A percentile compares a stretch with the other conserved stretches of the same genome.
phyloP scores from a whole-genome alignment of 2,329 filamentous ascomycete genomes.

The Aspergillus oerlinghausenensis region DNA sequence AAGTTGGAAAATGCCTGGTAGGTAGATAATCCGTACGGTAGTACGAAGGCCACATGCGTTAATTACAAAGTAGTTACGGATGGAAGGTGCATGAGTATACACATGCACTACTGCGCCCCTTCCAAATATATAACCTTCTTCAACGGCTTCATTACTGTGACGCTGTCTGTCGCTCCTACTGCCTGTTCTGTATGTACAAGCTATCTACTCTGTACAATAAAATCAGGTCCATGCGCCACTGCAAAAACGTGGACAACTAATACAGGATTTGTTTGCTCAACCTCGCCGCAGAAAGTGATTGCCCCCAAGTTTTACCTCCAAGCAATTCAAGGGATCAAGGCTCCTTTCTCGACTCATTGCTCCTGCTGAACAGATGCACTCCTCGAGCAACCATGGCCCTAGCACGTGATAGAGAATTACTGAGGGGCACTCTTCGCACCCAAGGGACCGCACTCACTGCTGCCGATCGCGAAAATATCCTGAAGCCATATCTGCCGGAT shows the following conservation, averaged over 20 bases:
- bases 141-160: neutral
- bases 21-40: too few relatives aligned
- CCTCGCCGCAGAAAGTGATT: neutral
- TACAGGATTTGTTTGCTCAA: neutral
- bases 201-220: neutral
- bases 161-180: neutral
- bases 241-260: neutral
- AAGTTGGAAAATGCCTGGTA: too few relatives aligned
- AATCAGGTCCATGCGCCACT: neutral
- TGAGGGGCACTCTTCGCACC: conserved; percentile 37
- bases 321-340: neutral
- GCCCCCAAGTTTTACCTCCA: neutral
- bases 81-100: too few relatives aligned
- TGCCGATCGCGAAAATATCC: conserved; percentile 47
- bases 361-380: conserved; percentile 2
- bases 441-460: conserved; percentile 39
- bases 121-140: neutral
- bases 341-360: conserved; percentile 1
- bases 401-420: conserved; percentile 28
- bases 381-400: conserved; percentile 27
- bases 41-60: too few relatives aligned
- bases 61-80: too few relatives aligned
- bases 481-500: conserved; percentile 52
- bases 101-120: too few relatives aligned
- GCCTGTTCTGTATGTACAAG: neutral